Evolutionary conservation across 106 monocot genomes (phyloP), one percentile per base, ranked within the genome.

Genomic region (Dioscorea dumetorum): DNA sequence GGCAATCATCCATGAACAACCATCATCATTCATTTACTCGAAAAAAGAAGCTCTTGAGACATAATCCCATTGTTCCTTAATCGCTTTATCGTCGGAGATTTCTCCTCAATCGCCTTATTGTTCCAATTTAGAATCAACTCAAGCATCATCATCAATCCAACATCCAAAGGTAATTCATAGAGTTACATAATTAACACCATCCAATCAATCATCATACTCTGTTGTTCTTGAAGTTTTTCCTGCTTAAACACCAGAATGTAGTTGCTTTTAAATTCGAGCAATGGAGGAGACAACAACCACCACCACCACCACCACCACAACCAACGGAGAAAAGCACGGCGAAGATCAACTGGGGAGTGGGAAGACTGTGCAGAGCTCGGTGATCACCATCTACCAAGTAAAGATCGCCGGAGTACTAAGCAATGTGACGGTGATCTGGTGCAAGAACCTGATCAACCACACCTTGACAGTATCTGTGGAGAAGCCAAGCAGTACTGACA

Each of bases 381-480:
- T 83, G 14, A 57, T 77, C 24, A 77, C 87, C 16, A 33, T 85
- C 49, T 99, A 92, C 74, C 79, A 72, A 18, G 73, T 75, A 17
- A 66, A 67, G 67, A 72, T 99, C 67, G 74, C 57, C 12, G 84
- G 82, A 31, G 54, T 21, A 0, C 41, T 22, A 0, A 78, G 69
- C 4, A 69, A 9, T 0, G 87, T 92, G 31, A 99, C 92, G 2
- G 74, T 92, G 0, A 24, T 51, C 13, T 99, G 97, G 97, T 78
- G 33, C 57, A 85, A 80, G 63, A 90, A 32, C 68, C 82, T 87
- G 63, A 90, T 90, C 57, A 99, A 79, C 77, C 89, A 99, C 65
- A 84, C 82, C 50, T 80, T 99, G 63, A 63, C 81, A n/a, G 68
- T 90, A 60, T 74, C 84, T n/a, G 33, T 90, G 21, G 82, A 88